A percentile compares a stretch with the other conserved stretches of the same genome.
Evolutionary conservation across 2,329 filamentous ascomycete genomes (phyloP).

Genomic region (Leptographium flavum): DNA sequence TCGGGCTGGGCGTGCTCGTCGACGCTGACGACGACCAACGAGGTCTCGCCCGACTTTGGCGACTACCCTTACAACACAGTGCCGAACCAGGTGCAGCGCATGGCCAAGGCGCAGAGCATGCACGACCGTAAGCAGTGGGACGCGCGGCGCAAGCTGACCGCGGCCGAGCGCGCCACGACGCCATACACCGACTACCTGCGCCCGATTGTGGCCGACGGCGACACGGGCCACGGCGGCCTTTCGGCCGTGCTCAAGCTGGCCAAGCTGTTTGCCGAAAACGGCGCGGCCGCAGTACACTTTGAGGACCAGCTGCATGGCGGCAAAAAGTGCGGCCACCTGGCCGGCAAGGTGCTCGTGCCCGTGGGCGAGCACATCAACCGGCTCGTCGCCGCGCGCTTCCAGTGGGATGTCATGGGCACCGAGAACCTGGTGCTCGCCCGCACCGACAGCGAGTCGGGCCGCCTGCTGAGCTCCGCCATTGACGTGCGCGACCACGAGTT

Average conservation of each 20-base stretch:
- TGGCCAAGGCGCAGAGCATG: constrained; percentile 93
- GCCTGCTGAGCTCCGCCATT: constrained; percentile 76
- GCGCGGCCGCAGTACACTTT: constrained; percentile 90
- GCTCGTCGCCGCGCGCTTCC: constrained; percentile 79
- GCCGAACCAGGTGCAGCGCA: constrained; percentile 88
- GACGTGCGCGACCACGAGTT: constrained; percentile 95
- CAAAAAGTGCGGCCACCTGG: constrained; percentile 95
- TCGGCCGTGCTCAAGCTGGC: constrained; percentile 90
- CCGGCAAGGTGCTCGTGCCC: constrained; percentile 89
- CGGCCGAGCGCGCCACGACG: constrained; percentile 57
- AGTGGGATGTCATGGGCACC: constrained; percentile 95
- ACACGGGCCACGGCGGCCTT: constrained; percentile 87
- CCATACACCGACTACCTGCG: constrained; percentile 82
- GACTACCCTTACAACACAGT: constrained; percentile 99
- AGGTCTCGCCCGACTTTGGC: constrained; percentile 94
- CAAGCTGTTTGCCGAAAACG: constrained; percentile 94
- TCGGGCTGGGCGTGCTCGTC: constrained; percentile 97
- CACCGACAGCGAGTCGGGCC: constrained; percentile 90
- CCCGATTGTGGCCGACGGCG: constrained; percentile 90
- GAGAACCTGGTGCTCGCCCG: constrained; percentile 92
- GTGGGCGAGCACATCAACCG: constrained; percentile 94
- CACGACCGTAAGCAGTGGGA: constrained; percentile 97
- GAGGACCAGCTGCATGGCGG: constrained; percentile 96
- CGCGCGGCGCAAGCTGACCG: constrained; percentile 58
- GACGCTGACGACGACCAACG: constrained; percentile 83